A percentile compares a stretch with the other conserved stretches of the same genome.
Evolutionary conservation across 768 basidiomycete species (phyloP).

Genomic region (Mycena vitilis): DNA sequence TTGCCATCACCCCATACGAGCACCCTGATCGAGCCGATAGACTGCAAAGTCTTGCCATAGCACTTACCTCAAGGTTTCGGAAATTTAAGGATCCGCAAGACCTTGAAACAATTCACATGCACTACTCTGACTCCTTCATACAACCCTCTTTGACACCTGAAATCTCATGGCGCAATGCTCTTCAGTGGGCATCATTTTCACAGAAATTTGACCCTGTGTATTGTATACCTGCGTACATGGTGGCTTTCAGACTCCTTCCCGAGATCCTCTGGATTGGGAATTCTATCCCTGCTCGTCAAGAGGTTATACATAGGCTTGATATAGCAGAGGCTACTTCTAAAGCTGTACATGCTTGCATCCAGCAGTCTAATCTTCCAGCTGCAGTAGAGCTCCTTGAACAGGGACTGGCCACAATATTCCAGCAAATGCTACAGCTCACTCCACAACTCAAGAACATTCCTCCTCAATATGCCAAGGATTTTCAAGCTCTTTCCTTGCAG

Average conservation of each 20-base stretch:
- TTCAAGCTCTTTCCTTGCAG: not conserved
- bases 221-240: not conserved
- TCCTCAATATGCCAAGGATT: not conserved
- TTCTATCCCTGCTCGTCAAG: constrained; percentile 1
- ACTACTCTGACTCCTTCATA: too few species aligned
- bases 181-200: not conserved
- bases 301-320: not conserved
- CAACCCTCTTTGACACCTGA: too few species aligned
- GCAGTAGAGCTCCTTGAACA: not conserved
- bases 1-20: too few species aligned
- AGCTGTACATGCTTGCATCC: not conserved
- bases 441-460: not conserved
- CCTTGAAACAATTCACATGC: too few species aligned
- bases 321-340: not conserved
- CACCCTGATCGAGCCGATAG: too few species aligned
- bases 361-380: not conserved
- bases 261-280: not conserved
- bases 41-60: too few species aligned
- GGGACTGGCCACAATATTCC: constrained; percentile 3
- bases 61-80: too few species aligned
- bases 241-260: not conserved
- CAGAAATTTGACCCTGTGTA: not conserved
- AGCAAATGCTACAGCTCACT: constrained; percentile 3
- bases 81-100: too few species aligned
- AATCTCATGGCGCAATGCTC: not conserved